Evolutionary conservation across 1,284 basidiomycete species (phyloP).

Genomic region (Ceratobasidium sp.): DNA sequence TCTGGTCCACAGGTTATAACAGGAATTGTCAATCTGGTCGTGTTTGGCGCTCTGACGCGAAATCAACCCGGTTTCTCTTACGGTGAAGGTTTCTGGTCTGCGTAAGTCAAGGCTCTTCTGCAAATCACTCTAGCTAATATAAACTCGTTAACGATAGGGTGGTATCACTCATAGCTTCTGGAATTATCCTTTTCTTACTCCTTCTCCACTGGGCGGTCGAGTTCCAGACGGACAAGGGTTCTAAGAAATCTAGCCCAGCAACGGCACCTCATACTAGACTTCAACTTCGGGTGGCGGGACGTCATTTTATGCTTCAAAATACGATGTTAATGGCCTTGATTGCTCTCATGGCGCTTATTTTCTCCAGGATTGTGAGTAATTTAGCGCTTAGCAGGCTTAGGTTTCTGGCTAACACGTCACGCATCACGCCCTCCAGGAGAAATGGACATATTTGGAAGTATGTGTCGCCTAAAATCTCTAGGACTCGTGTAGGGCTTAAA

Average conservation of each 20-base stretch:
- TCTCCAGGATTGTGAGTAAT: conserved; percentile 50
- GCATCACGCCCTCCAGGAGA: conserved; percentile 44
- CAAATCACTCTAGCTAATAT: not conserved
- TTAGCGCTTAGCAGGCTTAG: not conserved
- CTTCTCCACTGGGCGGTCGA: conserved; percentile 59
- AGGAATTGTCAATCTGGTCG: conserved; percentile 59
- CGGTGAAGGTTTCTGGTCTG: conserved; percentile 62
- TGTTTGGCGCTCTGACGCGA: conserved; percentile 57
- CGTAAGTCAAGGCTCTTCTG: conserved; percentile 50
- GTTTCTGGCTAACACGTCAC: not conserved
- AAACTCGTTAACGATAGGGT: conserved; percentile 52
- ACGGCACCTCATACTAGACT: conserved; percentile 49
- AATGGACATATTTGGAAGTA: conserved; percentile 52
- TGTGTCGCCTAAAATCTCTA: not conserved
- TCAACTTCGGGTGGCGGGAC: conserved; percentile 57
- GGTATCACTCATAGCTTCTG: conserved; percentile 58
- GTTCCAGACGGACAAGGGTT: conserved; percentile 49
- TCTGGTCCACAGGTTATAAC: conserved; percentile 52
- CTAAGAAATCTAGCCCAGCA: conserved; percentile 23
- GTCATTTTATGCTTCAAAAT: conserved; percentile 62
- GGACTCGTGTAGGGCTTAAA: not conserved
- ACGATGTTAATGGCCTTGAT: conserved; percentile 59
- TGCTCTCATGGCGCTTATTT: conserved; percentile 51
- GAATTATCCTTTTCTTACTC: conserved; percentile 59
- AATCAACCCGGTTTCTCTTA: conserved; percentile 56